phyloP scores from a whole-genome alignment of 2,329 filamentous ascomycete genomes.

The Clonostachys rhizophaga region DNA sequence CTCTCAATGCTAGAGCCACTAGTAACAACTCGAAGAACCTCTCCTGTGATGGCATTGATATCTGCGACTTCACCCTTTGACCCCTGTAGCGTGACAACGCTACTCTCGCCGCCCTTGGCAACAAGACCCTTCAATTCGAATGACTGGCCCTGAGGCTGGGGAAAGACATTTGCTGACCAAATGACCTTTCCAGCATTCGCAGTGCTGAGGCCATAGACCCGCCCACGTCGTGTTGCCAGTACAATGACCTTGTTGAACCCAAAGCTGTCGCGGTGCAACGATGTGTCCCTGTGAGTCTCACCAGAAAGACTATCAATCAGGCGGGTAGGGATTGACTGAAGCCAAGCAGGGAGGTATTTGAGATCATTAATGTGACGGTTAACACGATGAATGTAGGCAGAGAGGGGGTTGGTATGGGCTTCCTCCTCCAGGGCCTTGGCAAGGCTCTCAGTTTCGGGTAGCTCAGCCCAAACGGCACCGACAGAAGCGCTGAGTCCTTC shows the following conservation, averaged over 20 bases:
- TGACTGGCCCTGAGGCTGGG: conserved; percentile 46
- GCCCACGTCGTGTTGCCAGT: conserved; percentile 73
- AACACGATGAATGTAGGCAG: conserved; percentile 85
- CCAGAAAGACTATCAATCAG: conserved; percentile 62
- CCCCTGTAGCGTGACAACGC: conserved; percentile 53
- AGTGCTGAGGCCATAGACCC: conserved; percentile 75
- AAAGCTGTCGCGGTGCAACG: conserved; percentile 67
- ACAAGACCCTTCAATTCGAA: conserved; percentile 68
- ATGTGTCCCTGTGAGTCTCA: conserved; percentile 31
- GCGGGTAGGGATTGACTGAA: conserved; percentile 64
- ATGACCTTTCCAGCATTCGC: conserved; percentile 68
- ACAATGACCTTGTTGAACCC: conserved; percentile 85
- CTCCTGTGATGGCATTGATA: conserved; percentile 49
- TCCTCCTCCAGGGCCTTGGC: conserved; percentile 81
- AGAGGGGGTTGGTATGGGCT: conserved; percentile 72
- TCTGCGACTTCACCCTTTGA: conserved; percentile 58
- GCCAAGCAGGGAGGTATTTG: conserved; percentile 67
- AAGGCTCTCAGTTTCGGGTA: conserved; percentile 67
- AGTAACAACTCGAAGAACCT: conserved; percentile 33
- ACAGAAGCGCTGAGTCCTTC: conserved; percentile 80
- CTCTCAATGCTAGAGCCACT: conserved; percentile 20
- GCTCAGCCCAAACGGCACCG: conserved; percentile 75
- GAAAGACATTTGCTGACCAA: conserved; percentile 67
- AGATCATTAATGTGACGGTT: conserved; percentile 78
- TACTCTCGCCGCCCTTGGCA: conserved; percentile 40